Evolutionary conservation across 352 stramenopile genomes (phyloP).

Genomic region (Salisapilia sapeloensis): DNA sequence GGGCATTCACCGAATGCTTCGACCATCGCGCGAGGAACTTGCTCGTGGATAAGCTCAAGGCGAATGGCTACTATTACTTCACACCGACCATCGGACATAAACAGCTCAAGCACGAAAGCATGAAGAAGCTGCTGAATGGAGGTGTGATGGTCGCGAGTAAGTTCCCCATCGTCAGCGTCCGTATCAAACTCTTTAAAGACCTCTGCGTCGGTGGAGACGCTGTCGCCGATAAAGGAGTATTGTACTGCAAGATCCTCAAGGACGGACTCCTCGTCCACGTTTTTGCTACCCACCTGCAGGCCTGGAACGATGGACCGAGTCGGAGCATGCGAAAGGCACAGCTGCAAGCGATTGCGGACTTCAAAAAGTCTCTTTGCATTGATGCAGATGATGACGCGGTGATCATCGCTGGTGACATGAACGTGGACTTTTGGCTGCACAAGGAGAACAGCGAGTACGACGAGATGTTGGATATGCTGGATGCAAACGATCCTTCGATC

Average conservation of each 20-base stretch:
- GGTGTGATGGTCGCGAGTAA: constrained; percentile 50
- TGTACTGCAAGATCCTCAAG: constrained; percentile 73
- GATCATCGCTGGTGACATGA: constrained; percentile 47
- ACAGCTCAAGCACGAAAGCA: constrained; percentile 31
- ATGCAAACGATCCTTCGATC: constrained; percentile 24
- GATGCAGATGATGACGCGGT: constrained; percentile 38
- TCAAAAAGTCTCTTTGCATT: constrained; percentile 38
- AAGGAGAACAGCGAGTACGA: constrained; percentile 58
- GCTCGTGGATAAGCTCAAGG: constrained; percentile 43
- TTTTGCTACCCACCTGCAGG: constrained; percentile 59
- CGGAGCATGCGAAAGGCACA: constrained; percentile 37
- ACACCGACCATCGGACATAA: constrained; percentile 61
- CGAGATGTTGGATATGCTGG: constrained; percentile 56
- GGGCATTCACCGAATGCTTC: constrained; percentile 69
- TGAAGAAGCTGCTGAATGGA: constrained; percentile 57
- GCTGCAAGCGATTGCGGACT: constrained; percentile 38
- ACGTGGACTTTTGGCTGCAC: constrained; percentile 67
- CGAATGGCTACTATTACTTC: constrained; percentile 46
- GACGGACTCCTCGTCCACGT: constrained; percentile 52
- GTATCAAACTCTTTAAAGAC: constrained; percentile 54
- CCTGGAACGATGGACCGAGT: constrained; percentile 49
- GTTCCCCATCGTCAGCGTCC: constrained; percentile 54
- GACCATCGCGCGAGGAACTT: constrained; percentile 47
- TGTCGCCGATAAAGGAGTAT: constrained; percentile 55
- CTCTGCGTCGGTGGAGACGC: constrained; percentile 41